Evolutionary conservation across 495 filamentous ascomycete genomes (phyloP), one percentile per base, ranked within the genome.

Genomic region (Annulohypoxylon moriforme): DNA sequence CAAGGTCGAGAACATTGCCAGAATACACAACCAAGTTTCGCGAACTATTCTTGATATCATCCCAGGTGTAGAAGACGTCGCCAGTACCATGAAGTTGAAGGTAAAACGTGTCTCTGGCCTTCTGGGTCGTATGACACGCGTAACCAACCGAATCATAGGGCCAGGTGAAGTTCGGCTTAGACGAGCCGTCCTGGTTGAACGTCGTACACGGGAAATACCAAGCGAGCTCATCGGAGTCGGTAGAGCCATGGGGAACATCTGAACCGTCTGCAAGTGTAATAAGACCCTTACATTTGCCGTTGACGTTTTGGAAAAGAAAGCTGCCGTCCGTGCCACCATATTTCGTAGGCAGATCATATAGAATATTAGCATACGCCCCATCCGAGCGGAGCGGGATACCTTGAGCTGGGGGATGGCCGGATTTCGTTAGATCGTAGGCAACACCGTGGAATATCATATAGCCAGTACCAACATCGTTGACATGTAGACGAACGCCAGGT

Each of bases 241-340:
- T 83, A 2, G 75, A 80, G 73, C 97, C 89, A 0, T 90, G 92
- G 1, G 94, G 94, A 10, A 99, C 89, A 73, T 91, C 90, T 2
- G 95, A 95, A 20, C 81, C 85, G 2, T 85, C 80, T 2, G 89
- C 87, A 0, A 85, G 80, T 1, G 87, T 97, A 75, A 99, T 97
- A 5, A 98, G 79, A 2, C 87, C 93, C 80, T 98, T 99, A 86
- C 96, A 99, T 59, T 92, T 92, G 16, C 96, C 96, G 73, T 99
- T 99, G 77, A 99, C 96, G 73, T 98, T 96, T 78, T 99, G 96
- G 81, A 99, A 99, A 74, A 98, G 82, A 79, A 99, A 99, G 75
- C 94, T 98, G 50, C 92, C 94, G 79, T 99, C 96, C 75, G 91
- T 84, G 0, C 94, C 96, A 49, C 90, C 93, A 78, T 94, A 89